Percentiles rank a stretch among this genome's conserved stretches.
These are phyloP conservation scores for Diaporthe capsici DNA, from an alignment of 2,329 filamentous ascomycete species.

Conservation along the genomic window DNA sequence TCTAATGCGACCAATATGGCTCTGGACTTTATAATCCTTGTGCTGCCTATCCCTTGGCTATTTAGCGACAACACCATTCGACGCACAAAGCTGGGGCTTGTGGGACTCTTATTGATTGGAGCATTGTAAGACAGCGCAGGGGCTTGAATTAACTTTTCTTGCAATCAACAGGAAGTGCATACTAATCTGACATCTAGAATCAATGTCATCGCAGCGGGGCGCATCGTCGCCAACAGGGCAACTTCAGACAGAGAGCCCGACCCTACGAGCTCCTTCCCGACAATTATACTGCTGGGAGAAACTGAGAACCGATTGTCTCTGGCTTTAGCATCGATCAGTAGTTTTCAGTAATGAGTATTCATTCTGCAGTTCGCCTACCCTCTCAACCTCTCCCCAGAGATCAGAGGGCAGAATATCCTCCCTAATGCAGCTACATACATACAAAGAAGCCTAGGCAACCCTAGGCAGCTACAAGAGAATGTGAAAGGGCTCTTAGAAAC, in stretches of 20 bases:
- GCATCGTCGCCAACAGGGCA: neutral
- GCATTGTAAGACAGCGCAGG: neutral
- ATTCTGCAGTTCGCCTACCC: no score
- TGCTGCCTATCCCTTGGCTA: neutral
- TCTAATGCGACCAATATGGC: slow-evolving; percentile 8
- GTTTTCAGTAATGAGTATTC: no score
- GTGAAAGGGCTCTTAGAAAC: no score
- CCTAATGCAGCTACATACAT: no score
- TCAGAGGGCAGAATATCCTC: no score
- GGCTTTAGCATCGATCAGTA: neutral
- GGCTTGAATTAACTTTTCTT: neutral
- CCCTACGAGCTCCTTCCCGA: neutral
- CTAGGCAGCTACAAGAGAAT: no score
- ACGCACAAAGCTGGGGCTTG: neutral
- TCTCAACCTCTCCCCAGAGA: no score
- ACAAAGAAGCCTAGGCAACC: no score
- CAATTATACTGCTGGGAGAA: neutral
- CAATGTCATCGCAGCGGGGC: slow-evolving; percentile 7
- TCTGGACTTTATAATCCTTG: slow-evolving; percentile 3
- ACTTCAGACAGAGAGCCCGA: neutral
- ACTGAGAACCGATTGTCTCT: slow-evolving; percentile 4
- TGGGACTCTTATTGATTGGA: neutral
- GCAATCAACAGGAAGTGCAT: neutral
- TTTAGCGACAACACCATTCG: neutral
- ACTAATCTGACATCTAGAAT: neutral